Base-by-base conservation (phyloP, 2,329 filamentous ascomycete genomes). In the Stagonosporopsis cucurbitacearum region DNA sequence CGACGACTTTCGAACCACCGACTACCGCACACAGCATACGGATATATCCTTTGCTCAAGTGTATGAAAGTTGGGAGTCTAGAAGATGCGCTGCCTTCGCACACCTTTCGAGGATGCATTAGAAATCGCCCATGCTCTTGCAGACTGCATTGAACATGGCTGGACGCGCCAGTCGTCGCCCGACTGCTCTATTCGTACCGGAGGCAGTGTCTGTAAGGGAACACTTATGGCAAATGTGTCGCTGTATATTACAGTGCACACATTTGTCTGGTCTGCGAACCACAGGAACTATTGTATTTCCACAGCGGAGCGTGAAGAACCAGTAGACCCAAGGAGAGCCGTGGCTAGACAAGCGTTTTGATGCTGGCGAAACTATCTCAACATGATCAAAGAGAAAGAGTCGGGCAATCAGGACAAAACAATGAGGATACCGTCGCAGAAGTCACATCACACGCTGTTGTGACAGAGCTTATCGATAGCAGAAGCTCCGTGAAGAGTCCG, bases 391-490 rank as follows among this genome's bases (percentile, higher is more conserved):
- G 19, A 33, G 22, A 4, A 37, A 19, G 12, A 42, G 33, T n/a
- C 19, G 22, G 25, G 12, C 25, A n/a, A 2, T 17, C 25, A 40
- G 19, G 33, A 11, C 12, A 11, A 28, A 9, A 32, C 40, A 35
- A 22, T 28, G 22, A 37, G 17, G 7, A 42, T 44, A 37, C 33
- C 39, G 17, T 41, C 12, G 25, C 19, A 37, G 30, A 22, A 37
- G 43, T 23, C 23, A 17, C n/a, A 39, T 23, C 23, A 17, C n/a
- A 39, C 11, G 44, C 33, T 40, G 19, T 41, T 35, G 32, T 33
- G 46, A 20, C 6, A n/a, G 15, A 43, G 53, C 53, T 55, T 55
- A 50, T 55, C 53, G 53, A 50, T 55, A 55, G 53, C 36, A 43
- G 46, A 13, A 12, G 15, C 41, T 50, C 47, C 41, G 53, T 46